Evolutionary conservation across 2,329 filamentous ascomycete genomes (phyloP).

Genomic region (Allantophomopsis lycopodina): DNA sequence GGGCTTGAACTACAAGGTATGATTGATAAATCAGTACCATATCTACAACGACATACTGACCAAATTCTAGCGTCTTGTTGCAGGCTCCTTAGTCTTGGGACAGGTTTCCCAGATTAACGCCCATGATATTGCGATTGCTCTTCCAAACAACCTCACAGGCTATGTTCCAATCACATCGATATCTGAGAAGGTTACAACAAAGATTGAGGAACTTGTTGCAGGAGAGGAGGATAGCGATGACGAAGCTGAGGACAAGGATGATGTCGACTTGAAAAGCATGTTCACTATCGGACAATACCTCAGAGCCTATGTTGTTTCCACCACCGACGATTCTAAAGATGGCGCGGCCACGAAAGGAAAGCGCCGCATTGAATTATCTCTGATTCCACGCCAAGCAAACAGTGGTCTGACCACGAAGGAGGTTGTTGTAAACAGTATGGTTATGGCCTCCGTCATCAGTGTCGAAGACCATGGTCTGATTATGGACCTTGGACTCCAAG

Average conservation of each 20-base stretch:
- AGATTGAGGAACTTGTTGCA: constrained; percentile 56
- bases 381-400: constrained; percentile 71
- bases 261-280: constrained; percentile 59
- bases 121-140: constrained; percentile 64
- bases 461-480: constrained; percentile 93
- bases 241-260: constrained; percentile 36
- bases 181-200: constrained; percentile 64
- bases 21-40: constrained; percentile 11
- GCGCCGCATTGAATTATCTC: constrained; percentile 74
- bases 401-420: constrained; percentile 58
- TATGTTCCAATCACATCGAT: constrained; percentile 88
- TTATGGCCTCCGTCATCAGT: constrained; percentile 81
- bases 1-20: constrained; percentile 78
- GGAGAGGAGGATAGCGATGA: constrained; percentile 43
- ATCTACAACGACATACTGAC: constrained; percentile 16
- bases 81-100: constrained; percentile 78
- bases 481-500: constrained; percentile 76
- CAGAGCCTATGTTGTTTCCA: constrained; percentile 70
- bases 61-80: constrained; percentile 57
- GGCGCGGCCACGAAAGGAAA: constrained; percentile 37
- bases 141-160: constrained; percentile 87
- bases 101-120: constrained; percentile 72
- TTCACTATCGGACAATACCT: constrained; percentile 82
- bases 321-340: constrained; percentile 45
- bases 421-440: constrained; percentile 58